phyloP scores from a whole-genome alignment of 2,329 filamentous ascomycete species.

The Fusarium luffae region DNA sequence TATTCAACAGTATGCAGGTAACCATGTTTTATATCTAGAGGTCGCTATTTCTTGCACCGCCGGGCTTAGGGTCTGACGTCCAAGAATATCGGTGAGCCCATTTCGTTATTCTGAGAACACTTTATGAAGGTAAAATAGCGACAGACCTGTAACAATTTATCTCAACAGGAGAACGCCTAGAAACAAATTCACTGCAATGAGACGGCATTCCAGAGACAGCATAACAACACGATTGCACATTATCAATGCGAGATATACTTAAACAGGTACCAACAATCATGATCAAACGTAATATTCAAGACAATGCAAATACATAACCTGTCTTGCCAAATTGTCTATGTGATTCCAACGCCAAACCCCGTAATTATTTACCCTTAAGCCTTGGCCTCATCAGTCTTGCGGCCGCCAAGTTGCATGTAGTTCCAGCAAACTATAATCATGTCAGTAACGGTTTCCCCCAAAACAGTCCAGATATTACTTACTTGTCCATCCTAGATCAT shows the following conservation, averaged over 20 bases:
- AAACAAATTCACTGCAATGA: no score
- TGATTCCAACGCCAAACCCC: slow-evolving; percentile 38
- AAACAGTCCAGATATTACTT: slow-evolving; percentile 48
- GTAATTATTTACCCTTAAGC: slow-evolving; percentile 24
- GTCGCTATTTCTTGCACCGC: no score
- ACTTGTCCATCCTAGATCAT: slow-evolving; percentile 75
- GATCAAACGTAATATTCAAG: neutral
- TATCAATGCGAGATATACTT: neutral
- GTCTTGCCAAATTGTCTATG: neutral
- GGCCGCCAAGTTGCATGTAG: slow-evolving; percentile 60
- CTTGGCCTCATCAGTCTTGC: slow-evolving; percentile 44
- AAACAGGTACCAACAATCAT: slow-evolving; percentile 3
- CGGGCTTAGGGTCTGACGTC: no score
- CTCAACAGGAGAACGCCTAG: no score
- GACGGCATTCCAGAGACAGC: no score
- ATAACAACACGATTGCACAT: no score
- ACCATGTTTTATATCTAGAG: no score
- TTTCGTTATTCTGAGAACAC: no score
- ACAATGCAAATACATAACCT: neutral
- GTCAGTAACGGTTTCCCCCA: slow-evolving; percentile 25
- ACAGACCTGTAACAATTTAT: no score
- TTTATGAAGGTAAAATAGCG: no score
- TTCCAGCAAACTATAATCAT: slow-evolving; percentile 64
- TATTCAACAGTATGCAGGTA: no score
- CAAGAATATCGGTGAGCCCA: no score